Evolutionary conservation across 148 eudicot genomes (phyloP), one percentile per base, ranked within the genome.

Genomic region (Silene conica): DNA sequence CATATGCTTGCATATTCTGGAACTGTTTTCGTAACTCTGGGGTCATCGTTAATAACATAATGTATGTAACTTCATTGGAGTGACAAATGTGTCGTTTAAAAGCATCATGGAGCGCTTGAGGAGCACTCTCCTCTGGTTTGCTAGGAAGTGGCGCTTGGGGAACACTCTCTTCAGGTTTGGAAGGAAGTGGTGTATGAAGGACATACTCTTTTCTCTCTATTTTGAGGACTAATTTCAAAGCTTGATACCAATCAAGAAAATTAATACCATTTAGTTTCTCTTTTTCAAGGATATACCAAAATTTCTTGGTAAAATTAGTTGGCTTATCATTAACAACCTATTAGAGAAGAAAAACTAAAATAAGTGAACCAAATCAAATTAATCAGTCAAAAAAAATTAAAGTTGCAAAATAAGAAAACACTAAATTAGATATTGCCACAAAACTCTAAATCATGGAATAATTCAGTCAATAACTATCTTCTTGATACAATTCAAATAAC

Each of bases 11-110:
- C 34, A 62, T 18, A 28, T 63, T 12, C n/a, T 63, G 38, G 26
- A 63, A 63, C 5, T 2, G 67, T 15, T 62, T 62, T 13, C 26
- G 43, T 2, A 63, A 28, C n/a, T 11, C 7, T 2, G 4, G 26
- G 41, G 11, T 63, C 67, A 63, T 63, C 8, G 67, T 63, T 63
- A 63, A 23, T 13, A 63, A 4, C 67, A 63, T 63, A n/a, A 63
- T 5, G 5, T 15, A 13, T 3, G 67, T 26, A 3, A 63, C 67
- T 15, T 63, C 67, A 28, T 23, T 0, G 4, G 66, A 63, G 41
- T 63, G 5, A 14, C 26, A n/a, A 10, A 13, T 14, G 26, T 63
- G 67, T n/a, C 18, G 25, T 0, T 12, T 63, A 12, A 63, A 63
- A 41, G 67, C 67, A 26, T 63, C 7, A 13, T 28, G n/a, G n/a